These are phyloP conservation scores for Neopestalotiopsis sp. DNA, from an alignment of 2,329 filamentous ascomycete species.

Conservation along the genomic window DNA sequence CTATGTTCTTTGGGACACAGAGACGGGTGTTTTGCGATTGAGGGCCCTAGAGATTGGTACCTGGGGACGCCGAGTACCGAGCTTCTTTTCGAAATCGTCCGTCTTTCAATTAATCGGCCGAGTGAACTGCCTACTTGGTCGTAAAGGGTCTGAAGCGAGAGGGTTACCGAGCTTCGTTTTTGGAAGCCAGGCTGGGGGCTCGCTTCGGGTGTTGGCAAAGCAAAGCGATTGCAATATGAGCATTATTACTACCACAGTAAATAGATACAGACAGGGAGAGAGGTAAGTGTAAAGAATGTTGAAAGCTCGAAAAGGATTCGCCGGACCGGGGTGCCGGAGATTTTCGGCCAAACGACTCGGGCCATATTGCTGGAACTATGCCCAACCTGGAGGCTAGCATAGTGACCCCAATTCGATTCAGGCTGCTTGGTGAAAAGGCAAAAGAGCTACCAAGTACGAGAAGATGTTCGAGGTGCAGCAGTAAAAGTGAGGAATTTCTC, in stretches of 20 bases:
- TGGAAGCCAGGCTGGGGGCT: constrained; percentile 14
- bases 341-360: constrained; percentile 25
- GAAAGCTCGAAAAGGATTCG: constrained; percentile 12
- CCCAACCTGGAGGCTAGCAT: not conserved
- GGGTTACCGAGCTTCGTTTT: constrained; percentile 16
- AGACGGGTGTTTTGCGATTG: constrained; percentile 12
- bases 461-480: not conserved
- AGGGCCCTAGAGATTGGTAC: constrained; percentile 7
- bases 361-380: constrained; percentile 3
- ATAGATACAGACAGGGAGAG: constrained; percentile 1
- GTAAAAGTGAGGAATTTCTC: not conserved
- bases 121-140: constrained; percentile 20
- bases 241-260: not conserved
- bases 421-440: not conserved
- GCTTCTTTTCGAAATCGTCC: constrained; percentile 1
- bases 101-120: constrained; percentile 16
- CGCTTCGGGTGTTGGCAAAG: constrained; percentile 24
- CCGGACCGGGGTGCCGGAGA: constrained; percentile 34
- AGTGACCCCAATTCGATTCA: constrained; percentile 8
- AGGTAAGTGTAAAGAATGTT: constrained; percentile 23
- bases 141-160: constrained; percentile 10
- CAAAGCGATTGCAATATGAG: constrained; percentile 12
- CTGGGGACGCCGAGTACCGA: constrained; percentile 6
- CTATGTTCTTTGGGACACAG: not conserved
- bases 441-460: not conserved